phyloP scores from a whole-genome alignment of 202 grass and related monocot genomes.

The Bolboschoenoplectus hybrid region DNA sequence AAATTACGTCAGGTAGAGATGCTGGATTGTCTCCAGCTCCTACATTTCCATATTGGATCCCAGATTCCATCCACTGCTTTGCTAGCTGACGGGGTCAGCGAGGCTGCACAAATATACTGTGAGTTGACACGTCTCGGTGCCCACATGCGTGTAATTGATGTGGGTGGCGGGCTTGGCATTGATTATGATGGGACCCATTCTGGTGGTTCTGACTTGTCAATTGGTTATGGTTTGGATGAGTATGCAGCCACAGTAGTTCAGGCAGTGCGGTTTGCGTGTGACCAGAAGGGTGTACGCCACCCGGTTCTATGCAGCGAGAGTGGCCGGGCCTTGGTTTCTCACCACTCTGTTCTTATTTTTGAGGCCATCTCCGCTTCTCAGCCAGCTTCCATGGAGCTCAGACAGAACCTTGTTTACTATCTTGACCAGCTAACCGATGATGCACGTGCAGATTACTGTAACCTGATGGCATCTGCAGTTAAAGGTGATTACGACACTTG shows the following conservation, averaged over 20 bases:
- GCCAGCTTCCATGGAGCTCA: constrained; percentile 39
- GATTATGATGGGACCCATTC: constrained; percentile 91
- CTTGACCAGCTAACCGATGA: constrained; percentile 83
- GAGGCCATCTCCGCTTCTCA: constrained; percentile 69
- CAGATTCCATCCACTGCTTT: constrained; percentile 86
- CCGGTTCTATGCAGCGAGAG: constrained; percentile 91
- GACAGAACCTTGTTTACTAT: constrained; percentile 44
- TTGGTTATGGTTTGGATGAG: constrained; percentile 81
- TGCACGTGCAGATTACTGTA: constrained; percentile 71
- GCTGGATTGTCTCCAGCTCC: constrained; percentile 94
- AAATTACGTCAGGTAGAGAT: constrained; percentile 66
- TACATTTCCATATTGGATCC: constrained; percentile 98
- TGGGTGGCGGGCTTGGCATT: constrained; percentile 78
- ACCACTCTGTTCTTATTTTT: constrained; percentile 90
- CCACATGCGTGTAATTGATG: constrained; percentile 73
- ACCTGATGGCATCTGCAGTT: constrained; percentile 65
- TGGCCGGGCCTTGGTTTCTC: constrained; percentile 85
- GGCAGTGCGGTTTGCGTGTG: constrained; percentile 69
- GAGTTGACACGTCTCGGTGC: constrained; percentile 90
- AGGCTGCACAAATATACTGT: constrained; percentile 92
- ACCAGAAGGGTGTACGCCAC: constrained; percentile 69
- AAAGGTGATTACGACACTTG: constrained; percentile 72
- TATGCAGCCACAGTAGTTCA: constrained; percentile 72
- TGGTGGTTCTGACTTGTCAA: constrained; percentile 77
- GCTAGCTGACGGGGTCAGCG: constrained; percentile 78